Evolutionary conservation across 768 basidiomycete genomes (phyloP).

Genomic region (Amanita muscaria): DNA sequence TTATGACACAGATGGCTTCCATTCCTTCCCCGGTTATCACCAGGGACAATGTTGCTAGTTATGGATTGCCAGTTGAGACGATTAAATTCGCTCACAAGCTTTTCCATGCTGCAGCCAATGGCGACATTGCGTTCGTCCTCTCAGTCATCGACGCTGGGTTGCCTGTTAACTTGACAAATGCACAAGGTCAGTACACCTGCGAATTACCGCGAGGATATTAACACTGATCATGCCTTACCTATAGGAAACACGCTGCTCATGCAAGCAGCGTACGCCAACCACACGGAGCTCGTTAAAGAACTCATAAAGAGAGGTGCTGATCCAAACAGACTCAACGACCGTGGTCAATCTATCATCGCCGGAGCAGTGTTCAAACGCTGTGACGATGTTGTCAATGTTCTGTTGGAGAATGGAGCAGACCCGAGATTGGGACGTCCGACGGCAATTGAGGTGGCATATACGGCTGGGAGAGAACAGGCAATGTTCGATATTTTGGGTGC

Average conservation of each 20-base stretch:
- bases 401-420: slow-evolving; percentile 51
- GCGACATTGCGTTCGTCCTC: slow-evolving; percentile 43
- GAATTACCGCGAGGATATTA: slow-evolving; percentile 2
- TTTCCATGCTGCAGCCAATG: slow-evolving; percentile 65
- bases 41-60: too few species aligned
- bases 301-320: slow-evolving; percentile 54
- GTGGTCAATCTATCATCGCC: slow-evolving; percentile 63
- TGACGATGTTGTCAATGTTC: slow-evolving; percentile 49
- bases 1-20: too few species aligned
- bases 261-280: slow-evolving; percentile 70
- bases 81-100: slow-evolving; percentile 55
- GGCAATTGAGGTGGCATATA: slow-evolving; percentile 58
- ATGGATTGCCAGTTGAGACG: slow-evolving; percentile 31
- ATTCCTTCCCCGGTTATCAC: too few species aligned
- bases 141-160: slow-evolving; percentile 56
- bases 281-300: slow-evolving; percentile 40
- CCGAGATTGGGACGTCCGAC: slow-evolving; percentile 58
- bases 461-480: slow-evolving; percentile 54
- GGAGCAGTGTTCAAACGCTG: slow-evolving; percentile 73
- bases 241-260: slow-evolving; percentile 76
- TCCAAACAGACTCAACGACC: slow-evolving; percentile 62
- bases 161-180: slow-evolving; percentile 64
- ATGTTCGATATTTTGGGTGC: slow-evolving; percentile 47
- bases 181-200: slow-evolving; percentile 50
- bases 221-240: neutral